These are phyloP conservation scores for Coprinellus micaceus DNA, from an alignment of 768 basidiomycete species.

Conservation along the genomic window DNA sequence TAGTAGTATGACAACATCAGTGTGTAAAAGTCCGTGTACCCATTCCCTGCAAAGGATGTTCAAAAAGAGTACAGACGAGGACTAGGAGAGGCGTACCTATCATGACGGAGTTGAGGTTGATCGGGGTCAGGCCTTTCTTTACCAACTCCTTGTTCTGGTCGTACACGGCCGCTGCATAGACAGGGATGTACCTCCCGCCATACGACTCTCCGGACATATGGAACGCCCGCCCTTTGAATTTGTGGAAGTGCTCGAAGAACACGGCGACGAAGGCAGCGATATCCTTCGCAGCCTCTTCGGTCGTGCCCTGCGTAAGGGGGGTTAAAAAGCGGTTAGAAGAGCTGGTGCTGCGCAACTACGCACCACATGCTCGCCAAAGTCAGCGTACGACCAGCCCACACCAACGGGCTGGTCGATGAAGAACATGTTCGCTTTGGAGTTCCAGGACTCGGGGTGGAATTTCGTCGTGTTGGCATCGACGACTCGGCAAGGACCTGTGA, in stretches of 20 bases:
- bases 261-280: slow-evolving; percentile 72
- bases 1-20: slow-evolving; percentile 41
- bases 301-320: slow-evolving; percentile 68
- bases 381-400: slow-evolving; percentile 61
- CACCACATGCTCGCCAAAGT: slow-evolving; percentile 61
- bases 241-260: slow-evolving; percentile 75
- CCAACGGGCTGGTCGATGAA: slow-evolving; percentile 63
- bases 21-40: slow-evolving; percentile 53
- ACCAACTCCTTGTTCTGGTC: slow-evolving; percentile 62
- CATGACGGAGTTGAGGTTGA: slow-evolving; percentile 68
- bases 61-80: background rate
- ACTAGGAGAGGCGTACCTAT: slow-evolving; percentile 52
- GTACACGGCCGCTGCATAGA: slow-evolving; percentile 69
- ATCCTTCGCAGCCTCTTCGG: slow-evolving; percentile 78
- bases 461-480: slow-evolving; percentile 47
- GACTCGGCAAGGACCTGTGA: slow-evolving; percentile 68
- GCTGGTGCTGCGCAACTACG: slow-evolving; percentile 14
- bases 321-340: too few species aligned
- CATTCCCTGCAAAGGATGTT: slow-evolving; percentile 44
- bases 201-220: slow-evolving; percentile 81
- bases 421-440: slow-evolving; percentile 60
- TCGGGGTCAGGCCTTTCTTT: slow-evolving; percentile 48
- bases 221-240: slow-evolving; percentile 64
- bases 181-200: slow-evolving; percentile 66
- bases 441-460: slow-evolving; percentile 65